These are phyloP conservation scores for Phascolomyces articulosus DNA, from an alignment of 371 early-diverging fungal species.

Conservation along the genomic window DNA sequence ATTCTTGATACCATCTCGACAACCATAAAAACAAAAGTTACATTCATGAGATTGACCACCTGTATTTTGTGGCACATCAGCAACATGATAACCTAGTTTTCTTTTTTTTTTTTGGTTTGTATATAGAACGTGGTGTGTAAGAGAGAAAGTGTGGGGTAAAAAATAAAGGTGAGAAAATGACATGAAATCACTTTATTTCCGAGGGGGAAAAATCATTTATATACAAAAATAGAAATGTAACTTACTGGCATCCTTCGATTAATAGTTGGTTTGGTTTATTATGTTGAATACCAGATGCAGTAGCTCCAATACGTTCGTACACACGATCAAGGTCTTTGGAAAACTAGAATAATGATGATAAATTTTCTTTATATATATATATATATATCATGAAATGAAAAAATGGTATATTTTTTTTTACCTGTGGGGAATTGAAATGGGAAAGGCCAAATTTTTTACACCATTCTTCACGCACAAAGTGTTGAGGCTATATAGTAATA, in stretches of 20 bases:
- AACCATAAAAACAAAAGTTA: constrained; percentile 69
- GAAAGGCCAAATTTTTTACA: constrained; percentile 56
- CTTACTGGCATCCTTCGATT: constrained; percentile 66
- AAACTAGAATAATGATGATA: constrained; percentile 24
- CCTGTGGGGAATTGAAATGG: constrained; percentile 55
- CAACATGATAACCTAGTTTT: constrained; percentile 55
- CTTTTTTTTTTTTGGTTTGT: constrained; percentile 9
- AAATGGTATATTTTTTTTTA: not conserved
- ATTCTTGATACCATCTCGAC: constrained; percentile 71
- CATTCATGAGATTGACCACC: constrained; percentile 56
- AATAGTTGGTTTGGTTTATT: constrained; percentile 67
- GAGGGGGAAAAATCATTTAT: too few species aligned
- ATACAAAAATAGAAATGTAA: not conserved
- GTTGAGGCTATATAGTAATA: constrained; percentile 15
- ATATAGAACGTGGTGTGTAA: not conserved
- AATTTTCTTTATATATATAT: not conserved
- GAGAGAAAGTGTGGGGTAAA: not conserved
- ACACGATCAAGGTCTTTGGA: constrained; percentile 55
- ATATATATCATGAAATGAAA: not conserved
- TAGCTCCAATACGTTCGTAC: constrained; percentile 59
- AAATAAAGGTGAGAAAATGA: too few species aligned
- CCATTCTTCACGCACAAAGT: constrained; percentile 69
- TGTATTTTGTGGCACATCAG: constrained; percentile 65
- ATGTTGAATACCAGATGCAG: constrained; percentile 57
- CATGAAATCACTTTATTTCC: constrained; percentile 20